Evolutionary conservation across 2,329 filamentous ascomycete species (phyloP), one percentile per base, ranked within the genome.

Genomic region (Drechslerella coelobrocha): DNA sequence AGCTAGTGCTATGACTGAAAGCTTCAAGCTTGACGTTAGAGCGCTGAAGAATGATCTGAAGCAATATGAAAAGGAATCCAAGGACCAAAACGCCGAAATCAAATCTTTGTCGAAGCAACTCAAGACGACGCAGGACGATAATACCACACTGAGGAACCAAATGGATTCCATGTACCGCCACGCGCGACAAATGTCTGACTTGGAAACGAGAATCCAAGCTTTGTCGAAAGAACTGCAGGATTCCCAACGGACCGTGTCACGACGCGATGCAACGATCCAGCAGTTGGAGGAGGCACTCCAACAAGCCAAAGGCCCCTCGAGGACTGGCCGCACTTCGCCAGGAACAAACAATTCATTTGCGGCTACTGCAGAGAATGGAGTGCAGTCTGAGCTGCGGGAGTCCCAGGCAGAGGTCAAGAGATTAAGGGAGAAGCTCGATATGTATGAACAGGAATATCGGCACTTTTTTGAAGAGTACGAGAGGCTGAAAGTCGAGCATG

Each of bases 371-470:
- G 56, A 62, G 37, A 57, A 57, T 37, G 57, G 51, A 17, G 51
- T 62, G 2, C 65, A 69, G 23, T 57, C 57, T n/a, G 57, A 69
- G 12, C 65, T 69, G 19, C 56, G 57, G 29, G 65, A 69, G 14
- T 61, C 65, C 6, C 26, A 51, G 19, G 43, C 65, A 5, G 65
- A 69, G 43, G 47, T 69, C 23, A 54, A 37, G 8, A 48, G 51
- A 29, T 50, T 69, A 14, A 69, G 37, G 14, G 65, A 69, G 45
- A 69, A 69, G 26, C 41, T 69, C 4, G 65, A 69, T 6, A 69
- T 69, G 65, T 69, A 69, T n/a, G 65, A 69, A 31, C 62, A 51
- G 17, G 65, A 69, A 34, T 69, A 69, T 17, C 57, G 65, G 8
- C 65, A 69, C 26, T 61, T 69, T 26, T 62, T 69, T 26, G 65